These are phyloP conservation scores for Rhodosporidiobolus odoratus DNA, from an alignment of 768 basidiomycete species.

Conservation along the genomic window DNA sequence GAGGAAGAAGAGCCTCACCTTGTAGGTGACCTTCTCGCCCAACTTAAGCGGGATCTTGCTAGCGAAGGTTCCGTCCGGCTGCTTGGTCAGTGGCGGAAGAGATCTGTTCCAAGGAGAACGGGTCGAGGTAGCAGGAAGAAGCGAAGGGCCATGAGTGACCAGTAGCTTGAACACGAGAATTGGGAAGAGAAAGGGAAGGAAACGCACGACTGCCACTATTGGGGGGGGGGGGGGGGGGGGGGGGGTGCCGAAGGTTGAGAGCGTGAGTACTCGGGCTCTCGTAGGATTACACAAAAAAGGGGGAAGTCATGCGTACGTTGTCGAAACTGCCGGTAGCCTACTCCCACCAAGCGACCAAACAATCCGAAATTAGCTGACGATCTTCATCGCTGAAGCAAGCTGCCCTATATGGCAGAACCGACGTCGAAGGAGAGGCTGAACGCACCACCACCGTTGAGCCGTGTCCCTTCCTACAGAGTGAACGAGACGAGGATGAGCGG, in stretches of 20 bases:
- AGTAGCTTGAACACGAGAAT: constrained; percentile 17
- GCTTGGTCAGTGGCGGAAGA: constrained; percentile 54
- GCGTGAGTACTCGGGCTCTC: neutral
- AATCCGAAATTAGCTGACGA: constrained; percentile 56
- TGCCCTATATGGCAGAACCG: too few species aligned
- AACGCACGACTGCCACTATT: constrained; percentile 7
- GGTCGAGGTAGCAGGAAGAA: constrained; percentile 45
- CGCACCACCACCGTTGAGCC: constrained; percentile 18
- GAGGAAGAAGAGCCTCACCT: constrained; percentile 44
- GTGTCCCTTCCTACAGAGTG: constrained; percentile 9
- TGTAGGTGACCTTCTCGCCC: constrained; percentile 63
- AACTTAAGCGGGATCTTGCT: constrained; percentile 58
- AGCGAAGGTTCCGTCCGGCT: constrained; percentile 54
- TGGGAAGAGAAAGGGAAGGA: constrained; percentile 23
- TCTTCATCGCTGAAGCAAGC: constrained; percentile 50
- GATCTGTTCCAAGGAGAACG: constrained; percentile 66
- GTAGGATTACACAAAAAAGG: too few species aligned
- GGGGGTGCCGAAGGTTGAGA: constrained; percentile 8
- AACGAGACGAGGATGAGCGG: neutral
- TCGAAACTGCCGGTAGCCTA: constrained; percentile 70
- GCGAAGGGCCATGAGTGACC: neutral
- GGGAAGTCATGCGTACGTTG: constrained; percentile 53
- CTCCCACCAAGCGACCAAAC: too few species aligned
- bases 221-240: neutral
- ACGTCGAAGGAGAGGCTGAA: constrained; percentile 52